Conservation (phyloP, 192 early-diverging fungal species). For the Pilaira anomala region DNA sequence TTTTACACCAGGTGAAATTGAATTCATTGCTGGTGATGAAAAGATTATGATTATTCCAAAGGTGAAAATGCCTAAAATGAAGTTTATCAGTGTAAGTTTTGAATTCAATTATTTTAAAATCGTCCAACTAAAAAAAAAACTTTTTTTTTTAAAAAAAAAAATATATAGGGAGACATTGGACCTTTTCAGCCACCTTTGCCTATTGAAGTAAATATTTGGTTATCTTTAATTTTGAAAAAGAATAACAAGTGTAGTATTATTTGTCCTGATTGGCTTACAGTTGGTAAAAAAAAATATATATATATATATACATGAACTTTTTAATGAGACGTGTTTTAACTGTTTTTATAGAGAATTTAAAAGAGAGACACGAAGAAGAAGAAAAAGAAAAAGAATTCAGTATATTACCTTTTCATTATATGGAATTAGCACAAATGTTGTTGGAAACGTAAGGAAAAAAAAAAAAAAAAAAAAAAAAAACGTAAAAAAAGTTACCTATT, state of each 20-base stretch:
- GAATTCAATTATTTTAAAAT: too few species aligned
- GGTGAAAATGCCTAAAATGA: constrained; percentile 65
- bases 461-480: too few species aligned
- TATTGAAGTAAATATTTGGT: constrained; percentile 81
- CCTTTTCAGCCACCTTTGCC: constrained; percentile 77
- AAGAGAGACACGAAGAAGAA: constrained; percentile 63
- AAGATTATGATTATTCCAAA: constrained; percentile 70
- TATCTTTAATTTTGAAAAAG: constrained; percentile 79
- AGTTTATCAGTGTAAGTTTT: constrained; percentile 71
- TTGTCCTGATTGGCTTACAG: constrained; percentile 78
- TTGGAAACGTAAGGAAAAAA: constrained; percentile 59
- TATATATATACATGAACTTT: not conserved
- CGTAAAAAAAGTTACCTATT: not conserved
- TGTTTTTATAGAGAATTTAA: constrained; percentile 59
- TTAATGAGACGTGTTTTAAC: too few species aligned
- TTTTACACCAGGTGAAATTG: constrained; percentile 79
- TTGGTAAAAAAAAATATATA: constrained; percentile 42
- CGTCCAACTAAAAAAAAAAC: not conserved
- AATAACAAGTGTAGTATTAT: constrained; percentile 78
- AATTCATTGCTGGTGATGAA: constrained; percentile 84
- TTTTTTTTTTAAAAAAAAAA: too few species aligned
- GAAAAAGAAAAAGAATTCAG: constrained; percentile 60
- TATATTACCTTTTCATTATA: constrained; percentile 71
- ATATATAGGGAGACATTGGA: not conserved
- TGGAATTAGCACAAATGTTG: constrained; percentile 79